phyloP scores from a whole-genome alignment of 2,329 filamentous ascomycete species.

The Nigrograna mackinnonii region DNA sequence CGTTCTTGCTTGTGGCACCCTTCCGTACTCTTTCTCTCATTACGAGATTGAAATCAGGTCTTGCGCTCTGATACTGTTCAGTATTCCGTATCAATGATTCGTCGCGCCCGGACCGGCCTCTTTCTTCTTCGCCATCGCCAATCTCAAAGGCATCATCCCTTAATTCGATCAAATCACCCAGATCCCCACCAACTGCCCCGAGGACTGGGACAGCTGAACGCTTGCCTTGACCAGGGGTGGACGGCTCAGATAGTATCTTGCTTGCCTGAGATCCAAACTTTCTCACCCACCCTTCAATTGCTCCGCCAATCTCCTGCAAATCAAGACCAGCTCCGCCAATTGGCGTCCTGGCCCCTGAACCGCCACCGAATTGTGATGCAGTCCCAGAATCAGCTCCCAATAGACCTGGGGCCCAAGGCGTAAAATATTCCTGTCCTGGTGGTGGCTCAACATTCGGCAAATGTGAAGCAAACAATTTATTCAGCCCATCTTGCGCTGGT shows the following conservation, averaged over 20 bases:
- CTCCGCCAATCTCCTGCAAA: conserved; percentile 82
- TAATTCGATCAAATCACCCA: conserved; percentile 73
- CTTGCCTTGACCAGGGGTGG: conserved; percentile 30
- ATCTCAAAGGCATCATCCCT: conserved; percentile 59
- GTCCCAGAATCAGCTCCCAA: conserved; percentile 35
- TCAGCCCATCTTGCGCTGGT: conserved; percentile 81
- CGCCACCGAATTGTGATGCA: conserved; percentile 26
- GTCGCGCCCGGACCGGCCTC: conserved; percentile 25
- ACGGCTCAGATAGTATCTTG: conserved; percentile 37
- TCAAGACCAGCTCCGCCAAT: conserved; percentile 41
- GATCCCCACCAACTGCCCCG: conserved; percentile 48
- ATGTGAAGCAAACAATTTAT: conserved; percentile 81
- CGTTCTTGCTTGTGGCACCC: conserved; percentile 28
- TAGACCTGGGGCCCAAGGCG: conserved; percentile 41
- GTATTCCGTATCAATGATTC: conserved; percentile 17
- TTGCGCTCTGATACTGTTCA: conserved; percentile 35
- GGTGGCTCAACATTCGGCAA: conserved; percentile 72
- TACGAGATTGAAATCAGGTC: conserved; percentile 31
- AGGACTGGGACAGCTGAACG: conserved; percentile 37
- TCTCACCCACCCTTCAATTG: conserved; percentile 88
- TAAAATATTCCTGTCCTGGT: conserved; percentile 59
- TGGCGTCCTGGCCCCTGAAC: conserved; percentile 33
- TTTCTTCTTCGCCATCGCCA: conserved; percentile 33
- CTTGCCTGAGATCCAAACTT: conserved; percentile 71
- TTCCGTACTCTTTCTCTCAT: conserved; percentile 30